Evolutionary conservation across 1,139 yeast species (phyloP), one percentile per base, ranked within the genome.

Genomic region (Taphrina deformans): DNA sequence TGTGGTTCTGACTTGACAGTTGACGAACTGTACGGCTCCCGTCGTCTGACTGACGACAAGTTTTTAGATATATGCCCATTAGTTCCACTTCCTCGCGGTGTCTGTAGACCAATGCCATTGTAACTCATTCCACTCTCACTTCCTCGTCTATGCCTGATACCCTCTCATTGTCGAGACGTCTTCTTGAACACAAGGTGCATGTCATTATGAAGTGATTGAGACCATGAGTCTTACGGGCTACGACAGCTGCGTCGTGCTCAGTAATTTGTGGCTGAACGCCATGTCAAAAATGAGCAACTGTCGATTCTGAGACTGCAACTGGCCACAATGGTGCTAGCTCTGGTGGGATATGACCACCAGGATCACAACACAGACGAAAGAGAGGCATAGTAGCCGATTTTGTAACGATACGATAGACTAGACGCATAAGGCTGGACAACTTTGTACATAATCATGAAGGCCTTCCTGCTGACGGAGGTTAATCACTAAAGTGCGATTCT

Each of bases 41-140:
- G 67, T 60, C 73, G 66, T 70, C 75, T 60, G 68, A 73, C 55
- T 14, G 77, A 71, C 0, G 83, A 77, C 5, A 78, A 69, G 69
- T 81, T 87, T 65, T 79, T 77, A 72, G 86, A 88, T 3, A 88
- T 79, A 71, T 82, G 80, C 0, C 95, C 95, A 50, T 87, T 86
- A 0, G 93, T 87, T 0, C 89, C 89, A 0, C 88, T 79, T 0
- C 95, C 95, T 65, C 89, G 77, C 0, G 88, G 84, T 0, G 87
- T 82, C 55, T 79, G 80, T 29, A 86, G 77, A 0, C 91, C 91
- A 60, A 87, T 80, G 21, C 89, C 87, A 73, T 85, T 85, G 73
- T 84, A 85, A 21, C 53, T 52, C 55, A 55, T 63, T 5, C 26
- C 18, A 44, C 48, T n/a, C n/a, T n/a, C n/a, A n/a, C n/a, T n/a